Percentiles rank a stretch among this genome's conserved stretches.
These are phyloP conservation scores for Sporothrix dimorphospora DNA, from an alignment of 2,329 filamentous ascomycete genomes.

Conservation along the genomic window DNA sequence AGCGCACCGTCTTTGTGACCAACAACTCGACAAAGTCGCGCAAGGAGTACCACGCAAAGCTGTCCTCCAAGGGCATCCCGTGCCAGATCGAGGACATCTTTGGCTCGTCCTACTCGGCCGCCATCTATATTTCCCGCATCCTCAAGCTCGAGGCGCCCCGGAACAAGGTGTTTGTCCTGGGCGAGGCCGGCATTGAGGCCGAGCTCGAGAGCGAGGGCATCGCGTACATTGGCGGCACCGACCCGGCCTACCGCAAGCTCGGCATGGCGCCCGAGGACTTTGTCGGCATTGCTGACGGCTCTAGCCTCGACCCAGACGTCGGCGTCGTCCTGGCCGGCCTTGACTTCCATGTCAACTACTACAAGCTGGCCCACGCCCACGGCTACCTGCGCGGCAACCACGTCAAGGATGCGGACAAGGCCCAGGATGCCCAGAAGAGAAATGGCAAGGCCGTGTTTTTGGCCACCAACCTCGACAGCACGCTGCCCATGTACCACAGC, in stretches of 20 bases:
- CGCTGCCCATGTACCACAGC: conserved; percentile 76
- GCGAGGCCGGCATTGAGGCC: conserved; percentile 87
- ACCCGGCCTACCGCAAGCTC: conserved; percentile 69
- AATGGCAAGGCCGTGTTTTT: conserved; percentile 88
- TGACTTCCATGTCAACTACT: conserved; percentile 94
- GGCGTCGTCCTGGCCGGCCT: conserved; percentile 87
- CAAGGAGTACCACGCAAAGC: conserved; percentile 88
- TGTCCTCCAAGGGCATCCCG: conserved; percentile 78
- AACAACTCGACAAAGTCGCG: conserved; percentile 99
- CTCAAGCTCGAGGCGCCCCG: conserved; percentile 75
- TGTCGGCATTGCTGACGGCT: conserved; percentile 72
- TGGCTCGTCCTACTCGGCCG: conserved; percentile 90
- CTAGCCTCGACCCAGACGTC: conserved; percentile 81
- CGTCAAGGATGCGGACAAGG: too few relatives aligned
- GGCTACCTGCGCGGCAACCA: conserved; percentile 78
- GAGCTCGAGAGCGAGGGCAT: conserved; percentile 82
- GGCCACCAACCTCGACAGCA: conserved; percentile 91
- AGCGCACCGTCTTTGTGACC: conserved; percentile 92
- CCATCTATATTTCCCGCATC: conserved; percentile 94
- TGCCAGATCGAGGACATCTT: conserved; percentile 88
- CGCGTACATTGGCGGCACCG: conserved; percentile 82
- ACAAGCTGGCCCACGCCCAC: conserved; percentile 82
- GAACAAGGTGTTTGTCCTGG: conserved; percentile 93
- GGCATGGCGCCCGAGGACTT: conserved; percentile 84
- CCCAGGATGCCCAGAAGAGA: conserved; percentile 68